Evolutionary conservation across 768 basidiomycete genomes (phyloP).

Genomic region (Leccinum truebloodii): DNA sequence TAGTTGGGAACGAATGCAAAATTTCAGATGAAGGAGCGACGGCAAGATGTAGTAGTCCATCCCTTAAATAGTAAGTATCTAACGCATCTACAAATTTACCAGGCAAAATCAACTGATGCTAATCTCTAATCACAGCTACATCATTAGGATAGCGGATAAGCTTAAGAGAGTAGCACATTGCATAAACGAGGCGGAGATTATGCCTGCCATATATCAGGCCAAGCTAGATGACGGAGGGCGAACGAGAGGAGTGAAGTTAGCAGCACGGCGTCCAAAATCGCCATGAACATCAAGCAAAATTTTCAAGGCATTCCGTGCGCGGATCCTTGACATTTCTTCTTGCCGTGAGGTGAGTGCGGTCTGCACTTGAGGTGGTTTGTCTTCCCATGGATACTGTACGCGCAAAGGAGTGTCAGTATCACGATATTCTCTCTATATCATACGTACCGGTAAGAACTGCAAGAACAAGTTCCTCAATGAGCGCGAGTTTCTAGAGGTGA

Average conservation of each 20-base stretch:
- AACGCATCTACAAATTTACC: constrained; percentile 3
- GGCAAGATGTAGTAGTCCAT: constrained; percentile 1
- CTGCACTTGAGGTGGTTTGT: constrained; percentile 63
- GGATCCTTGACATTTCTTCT: constrained; percentile 84
- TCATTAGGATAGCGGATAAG: constrained; percentile 23
- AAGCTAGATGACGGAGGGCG: constrained; percentile 20
- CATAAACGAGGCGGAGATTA: neutral
- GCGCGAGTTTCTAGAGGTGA: neutral
- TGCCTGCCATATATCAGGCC: constrained; percentile 16
- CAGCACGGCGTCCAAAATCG: constrained; percentile 73
- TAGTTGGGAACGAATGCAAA: constrained; percentile 21
- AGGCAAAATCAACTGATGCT: constrained; percentile 1
- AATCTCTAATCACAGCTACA: constrained; percentile 14
- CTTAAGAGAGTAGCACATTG: constrained; percentile 5
- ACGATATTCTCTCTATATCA: neutral
- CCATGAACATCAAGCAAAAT: constrained; percentile 88
- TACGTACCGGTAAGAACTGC: constrained; percentile 36
- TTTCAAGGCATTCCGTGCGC: constrained; percentile 94
- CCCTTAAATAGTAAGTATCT: constrained; percentile 7
- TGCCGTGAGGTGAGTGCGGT: constrained; percentile 69
- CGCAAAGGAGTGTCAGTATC: constrained; percentile 7
- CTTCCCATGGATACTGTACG: constrained; percentile 79
- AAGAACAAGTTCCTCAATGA: constrained; percentile 3
- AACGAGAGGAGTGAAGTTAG: constrained; percentile 33
- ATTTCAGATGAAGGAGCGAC: neutral